Conservation (phyloP, 306 rosid species). For the Inga laurina region DNA sequence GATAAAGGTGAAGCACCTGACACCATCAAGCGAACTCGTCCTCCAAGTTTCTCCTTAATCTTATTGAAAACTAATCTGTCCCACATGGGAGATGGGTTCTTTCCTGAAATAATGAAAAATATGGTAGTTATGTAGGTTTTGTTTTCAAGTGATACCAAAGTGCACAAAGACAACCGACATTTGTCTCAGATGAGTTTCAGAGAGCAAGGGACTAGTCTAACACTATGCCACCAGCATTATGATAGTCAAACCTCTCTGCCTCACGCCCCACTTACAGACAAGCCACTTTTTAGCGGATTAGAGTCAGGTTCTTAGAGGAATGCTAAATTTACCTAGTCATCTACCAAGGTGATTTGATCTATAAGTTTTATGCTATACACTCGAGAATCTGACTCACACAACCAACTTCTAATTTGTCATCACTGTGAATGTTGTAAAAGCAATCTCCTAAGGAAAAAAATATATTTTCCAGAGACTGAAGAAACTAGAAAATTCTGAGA, state of each 20-base stretch:
- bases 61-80: slow-evolving; percentile 95
- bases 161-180: slow-evolving; percentile 7
- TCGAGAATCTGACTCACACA: background rate
- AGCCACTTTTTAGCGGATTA: background rate
- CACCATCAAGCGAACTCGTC: slow-evolving; percentile 83
- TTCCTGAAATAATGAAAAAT: slow-evolving; percentile 54
- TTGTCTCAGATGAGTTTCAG: slow-evolving; percentile 16
- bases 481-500: slow-evolving; percentile 6
- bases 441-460: background rate
- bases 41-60: slow-evolving; percentile 94
- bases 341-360: slow-evolving; percentile 1
- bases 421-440: slow-evolving; percentile 9
- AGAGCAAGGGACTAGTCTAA: background rate
- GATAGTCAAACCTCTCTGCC: background rate
- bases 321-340: background rate
- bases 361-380: background rate
- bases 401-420: background rate
- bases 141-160: slow-evolving; percentile 11
- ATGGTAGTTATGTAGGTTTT: slow-evolving; percentile 11
- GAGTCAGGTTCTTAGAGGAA: slow-evolving; percentile 5
- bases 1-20: slow-evolving; percentile 99
- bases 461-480: background rate
- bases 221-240: slow-evolving; percentile 10
- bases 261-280: background rate
- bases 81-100: slow-evolving; percentile 92